Conservation (phyloP, 2,329 filamentous ascomycete genomes). For the Penicillium fuscoglaucum region DNA sequence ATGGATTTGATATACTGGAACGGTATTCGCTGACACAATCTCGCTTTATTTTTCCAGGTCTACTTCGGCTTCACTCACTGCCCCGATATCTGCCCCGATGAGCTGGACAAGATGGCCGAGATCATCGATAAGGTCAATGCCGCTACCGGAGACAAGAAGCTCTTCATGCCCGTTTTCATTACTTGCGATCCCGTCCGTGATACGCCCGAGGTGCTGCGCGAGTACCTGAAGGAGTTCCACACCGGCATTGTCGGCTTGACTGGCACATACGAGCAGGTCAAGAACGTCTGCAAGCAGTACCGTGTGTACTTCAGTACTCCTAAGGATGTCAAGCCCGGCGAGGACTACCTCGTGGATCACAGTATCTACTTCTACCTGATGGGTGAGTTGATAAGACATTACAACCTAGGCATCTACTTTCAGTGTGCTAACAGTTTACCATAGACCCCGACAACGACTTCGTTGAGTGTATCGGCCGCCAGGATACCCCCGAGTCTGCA, state of each 20-base stretch:
- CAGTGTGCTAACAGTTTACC: slow-evolving; percentile 6
- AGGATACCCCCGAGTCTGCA: slow-evolving; percentile 86
- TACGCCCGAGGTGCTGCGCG: slow-evolving; percentile 77
- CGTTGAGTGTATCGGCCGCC: slow-evolving; percentile 91
- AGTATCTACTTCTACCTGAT: slow-evolving; percentile 99
- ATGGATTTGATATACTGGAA: not conserved
- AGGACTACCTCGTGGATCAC: slow-evolving; percentile 97
- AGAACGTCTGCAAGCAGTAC: slow-evolving; percentile 91
- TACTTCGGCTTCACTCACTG: slow-evolving; percentile 99
- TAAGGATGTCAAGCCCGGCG: slow-evolving; percentile 79
- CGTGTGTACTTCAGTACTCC: slow-evolving; percentile 97
- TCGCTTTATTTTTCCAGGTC: slow-evolving; percentile 55
- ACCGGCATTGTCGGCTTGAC: slow-evolving; percentile 81
- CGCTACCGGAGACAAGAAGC: slow-evolving; percentile 38
- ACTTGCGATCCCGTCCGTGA: slow-evolving; percentile 94
- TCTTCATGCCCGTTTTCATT: slow-evolving; percentile 80
- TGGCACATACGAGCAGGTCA: slow-evolving; percentile 90
- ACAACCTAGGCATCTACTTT: not conserved
- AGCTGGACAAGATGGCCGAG: slow-evolving; percentile 98
- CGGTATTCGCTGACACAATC: slow-evolving; percentile 3
- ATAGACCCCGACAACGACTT: slow-evolving; percentile 93
- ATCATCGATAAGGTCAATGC: slow-evolving; percentile 73
- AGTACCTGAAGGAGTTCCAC: slow-evolving; percentile 91
- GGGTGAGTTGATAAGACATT: slow-evolving; percentile 52
- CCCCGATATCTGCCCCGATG: slow-evolving; percentile 97